Conservation (phyloP, 495 filamentous ascomycete genomes). For the Lasiosphaeria miniovina region DNA sequence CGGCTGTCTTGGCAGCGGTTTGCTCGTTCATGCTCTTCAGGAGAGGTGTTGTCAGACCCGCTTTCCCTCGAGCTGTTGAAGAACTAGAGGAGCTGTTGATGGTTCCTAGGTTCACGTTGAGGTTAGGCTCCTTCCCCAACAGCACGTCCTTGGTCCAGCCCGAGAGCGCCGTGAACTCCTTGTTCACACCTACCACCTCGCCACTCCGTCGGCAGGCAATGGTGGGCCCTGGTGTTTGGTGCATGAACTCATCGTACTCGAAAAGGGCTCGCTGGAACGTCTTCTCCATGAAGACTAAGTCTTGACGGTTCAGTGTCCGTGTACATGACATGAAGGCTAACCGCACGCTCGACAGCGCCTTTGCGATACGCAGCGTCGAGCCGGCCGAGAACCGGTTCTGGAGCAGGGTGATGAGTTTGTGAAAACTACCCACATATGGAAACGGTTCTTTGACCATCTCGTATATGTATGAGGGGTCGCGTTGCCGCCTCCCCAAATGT, state of each 20-base stretch:
- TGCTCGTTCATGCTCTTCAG: conserved; percentile 40
- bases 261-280: conserved; percentile 89
- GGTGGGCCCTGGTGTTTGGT: conserved; percentile 80
- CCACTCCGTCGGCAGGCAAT: conserved; percentile 90
- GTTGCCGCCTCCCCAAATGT: conserved; percentile 50
- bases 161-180: conserved; percentile 90
- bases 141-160: conserved; percentile 93
- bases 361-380: conserved; percentile 74
- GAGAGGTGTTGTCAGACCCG: conserved; percentile 44
- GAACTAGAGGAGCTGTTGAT: conserved; percentile 24
- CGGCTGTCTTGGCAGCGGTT: conserved; percentile 23
- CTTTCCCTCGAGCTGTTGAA: conserved; percentile 33
- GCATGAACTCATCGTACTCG: conserved; percentile 90
- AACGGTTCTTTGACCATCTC: conserved; percentile 85
- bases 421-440: conserved; percentile 83
- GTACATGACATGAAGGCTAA: conserved; percentile 90
- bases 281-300: conserved; percentile 96
- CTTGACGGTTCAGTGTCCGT: conserved; percentile 74
- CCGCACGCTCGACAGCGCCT: conserved; percentile 81
- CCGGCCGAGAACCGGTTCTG: conserved; percentile 68
- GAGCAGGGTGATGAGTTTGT: conserved; percentile 79
- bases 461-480: conserved; percentile 82
- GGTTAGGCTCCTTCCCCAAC: conserved; percentile 80
- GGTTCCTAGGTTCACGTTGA: conserved; percentile 73
- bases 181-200: conserved; percentile 86